Conservation (phyloP, 352 stramenopile species). For the Phytophthora syringae region DNA sequence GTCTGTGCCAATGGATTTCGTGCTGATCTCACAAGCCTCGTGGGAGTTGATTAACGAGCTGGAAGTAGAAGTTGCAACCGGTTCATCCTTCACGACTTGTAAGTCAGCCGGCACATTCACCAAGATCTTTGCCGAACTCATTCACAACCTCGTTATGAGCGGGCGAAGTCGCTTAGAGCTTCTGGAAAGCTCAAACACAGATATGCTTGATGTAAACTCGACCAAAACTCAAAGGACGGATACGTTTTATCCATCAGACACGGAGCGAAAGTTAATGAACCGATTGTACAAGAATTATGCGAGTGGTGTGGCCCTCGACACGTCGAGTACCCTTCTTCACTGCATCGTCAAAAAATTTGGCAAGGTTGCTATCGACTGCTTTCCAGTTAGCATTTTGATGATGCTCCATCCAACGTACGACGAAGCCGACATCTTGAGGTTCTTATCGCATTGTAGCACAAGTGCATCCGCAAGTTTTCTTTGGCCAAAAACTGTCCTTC, state of each 20-base stretch:
- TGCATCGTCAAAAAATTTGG: slow-evolving; percentile 64
- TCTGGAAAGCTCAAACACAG: neutral
- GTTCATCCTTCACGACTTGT: neutral
- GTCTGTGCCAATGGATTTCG: slow-evolving; percentile 46
- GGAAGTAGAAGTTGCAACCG: slow-evolving; percentile 18
- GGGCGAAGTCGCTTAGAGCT: slow-evolving; percentile 41
- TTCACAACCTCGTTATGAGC: slow-evolving; percentile 44
- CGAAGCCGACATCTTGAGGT: slow-evolving; percentile 42
- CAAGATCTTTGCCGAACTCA: slow-evolving; percentile 40
- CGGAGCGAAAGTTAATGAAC: slow-evolving; percentile 66
- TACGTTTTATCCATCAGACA: slow-evolving; percentile 38
- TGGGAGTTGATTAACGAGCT: slow-evolving; percentile 68
- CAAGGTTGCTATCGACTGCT: slow-evolving; percentile 48
- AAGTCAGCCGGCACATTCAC: slow-evolving; percentile 23
- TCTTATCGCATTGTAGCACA: slow-evolving; percentile 38
- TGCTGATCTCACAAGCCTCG: slow-evolving; percentile 56
- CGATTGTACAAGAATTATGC: slow-evolving; percentile 73
- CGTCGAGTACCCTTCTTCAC: slow-evolving; percentile 55
- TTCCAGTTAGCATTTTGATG: slow-evolving; percentile 65
- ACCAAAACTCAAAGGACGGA: neutral
- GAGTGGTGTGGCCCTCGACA: slow-evolving; percentile 36
- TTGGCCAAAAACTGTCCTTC: slow-evolving; percentile 37
- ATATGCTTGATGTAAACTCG: neutral
- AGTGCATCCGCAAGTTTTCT: slow-evolving; percentile 38
- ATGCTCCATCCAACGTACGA: slow-evolving; percentile 46